phyloP scores from a whole-genome alignment of 2,329 filamentous ascomycete genomes.

The Pseudocercospora crystallina region DNA sequence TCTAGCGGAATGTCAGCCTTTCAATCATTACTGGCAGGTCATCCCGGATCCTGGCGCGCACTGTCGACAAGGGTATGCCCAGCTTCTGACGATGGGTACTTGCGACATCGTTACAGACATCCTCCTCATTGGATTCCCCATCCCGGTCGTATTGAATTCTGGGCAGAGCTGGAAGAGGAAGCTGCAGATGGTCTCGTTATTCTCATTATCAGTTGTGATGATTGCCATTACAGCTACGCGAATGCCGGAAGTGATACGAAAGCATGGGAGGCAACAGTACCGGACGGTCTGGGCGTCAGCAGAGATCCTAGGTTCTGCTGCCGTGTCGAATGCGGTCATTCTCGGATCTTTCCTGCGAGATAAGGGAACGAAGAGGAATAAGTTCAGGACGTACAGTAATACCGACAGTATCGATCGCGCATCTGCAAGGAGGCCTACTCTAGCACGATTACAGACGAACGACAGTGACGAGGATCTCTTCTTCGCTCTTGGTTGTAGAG shows the following conservation, averaged over 20 bases:
- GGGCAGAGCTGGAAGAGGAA: constrained; percentile 76
- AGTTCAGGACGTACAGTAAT: constrained; percentile 64
- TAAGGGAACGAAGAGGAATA: constrained; percentile 83
- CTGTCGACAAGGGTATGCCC: constrained; percentile 83
- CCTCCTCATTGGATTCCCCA: constrained; percentile 81
- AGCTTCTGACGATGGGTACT: constrained; percentile 85
- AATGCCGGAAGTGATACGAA: constrained; percentile 72
- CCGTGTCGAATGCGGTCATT: constrained; percentile 83
- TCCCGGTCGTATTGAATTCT: constrained; percentile 80
- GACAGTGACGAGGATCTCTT: constrained; percentile 92
- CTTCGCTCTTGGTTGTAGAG: constrained; percentile 71
- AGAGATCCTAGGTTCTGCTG: constrained; percentile 84
- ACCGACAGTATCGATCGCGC: constrained; percentile 55
- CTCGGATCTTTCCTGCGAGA: constrained; percentile 92
- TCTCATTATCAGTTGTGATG: constrained; percentile 78
- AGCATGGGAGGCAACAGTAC: constrained; percentile 75
- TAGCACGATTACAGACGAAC: constrained; percentile 66
- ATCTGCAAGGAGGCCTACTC: constrained; percentile 61
- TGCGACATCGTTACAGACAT: constrained; percentile 88
- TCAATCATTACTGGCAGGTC: constrained; percentile 59
- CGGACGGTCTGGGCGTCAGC: constrained; percentile 86
- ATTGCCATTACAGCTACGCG: constrained; percentile 79
- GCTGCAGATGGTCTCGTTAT: constrained; percentile 73
- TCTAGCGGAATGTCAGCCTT: constrained; percentile 73
- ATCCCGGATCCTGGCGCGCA: constrained; percentile 75